A percentile compares a stretch with the other conserved stretches of the same genome.
Evolutionary conservation across 129 eudicot genomes (phyloP).

Genomic region (Solidago caesia): DNA sequence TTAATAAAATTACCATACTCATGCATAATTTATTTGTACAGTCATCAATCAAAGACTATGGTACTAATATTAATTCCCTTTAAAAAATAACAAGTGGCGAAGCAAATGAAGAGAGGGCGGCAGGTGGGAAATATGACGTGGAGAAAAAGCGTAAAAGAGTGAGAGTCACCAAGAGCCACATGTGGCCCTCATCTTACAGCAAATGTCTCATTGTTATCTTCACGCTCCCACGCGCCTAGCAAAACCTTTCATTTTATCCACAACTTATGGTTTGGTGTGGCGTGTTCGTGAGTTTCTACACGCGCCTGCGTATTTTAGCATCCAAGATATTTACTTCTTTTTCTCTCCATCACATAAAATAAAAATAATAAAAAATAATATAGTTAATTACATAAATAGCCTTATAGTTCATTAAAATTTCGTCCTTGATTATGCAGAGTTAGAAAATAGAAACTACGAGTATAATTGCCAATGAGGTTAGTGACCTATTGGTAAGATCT

Average conservation of each 20-base stretch:
- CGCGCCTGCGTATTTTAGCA: constrained; percentile 36
- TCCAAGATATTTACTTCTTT: constrained; percentile 44
- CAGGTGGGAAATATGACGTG: constrained; percentile 59
- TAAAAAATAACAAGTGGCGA: constrained; percentile 32
- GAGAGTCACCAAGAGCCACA: constrained; percentile 28
- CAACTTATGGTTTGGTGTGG: constrained; percentile 29
- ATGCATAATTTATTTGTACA: too few relatives aligned
- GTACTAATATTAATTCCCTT: background rate
- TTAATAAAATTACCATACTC: too few relatives aligned
- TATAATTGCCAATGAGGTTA: too few relatives aligned
- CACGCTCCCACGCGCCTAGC: constrained; percentile 25
- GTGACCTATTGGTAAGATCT: too few relatives aligned
- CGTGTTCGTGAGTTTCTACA: background rate
- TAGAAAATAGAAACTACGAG: too few relatives aligned
- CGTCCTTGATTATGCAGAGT: too few relatives aligned
- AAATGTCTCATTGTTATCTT: constrained; percentile 34
- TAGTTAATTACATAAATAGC: too few relatives aligned
- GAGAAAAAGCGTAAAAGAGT: constrained; percentile 45
- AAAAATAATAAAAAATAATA: background rate
- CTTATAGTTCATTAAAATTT: too few relatives aligned
- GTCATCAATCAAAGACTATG: too few relatives aligned
- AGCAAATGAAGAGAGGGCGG: constrained; percentile 39
- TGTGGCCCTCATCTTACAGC: constrained; percentile 28
- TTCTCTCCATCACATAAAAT: constrained; percentile 25
- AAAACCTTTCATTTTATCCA: constrained; percentile 30